Base-by-base conservation (phyloP, 768 basidiomycete species). In the Leucocoprinus sp. region DNA sequence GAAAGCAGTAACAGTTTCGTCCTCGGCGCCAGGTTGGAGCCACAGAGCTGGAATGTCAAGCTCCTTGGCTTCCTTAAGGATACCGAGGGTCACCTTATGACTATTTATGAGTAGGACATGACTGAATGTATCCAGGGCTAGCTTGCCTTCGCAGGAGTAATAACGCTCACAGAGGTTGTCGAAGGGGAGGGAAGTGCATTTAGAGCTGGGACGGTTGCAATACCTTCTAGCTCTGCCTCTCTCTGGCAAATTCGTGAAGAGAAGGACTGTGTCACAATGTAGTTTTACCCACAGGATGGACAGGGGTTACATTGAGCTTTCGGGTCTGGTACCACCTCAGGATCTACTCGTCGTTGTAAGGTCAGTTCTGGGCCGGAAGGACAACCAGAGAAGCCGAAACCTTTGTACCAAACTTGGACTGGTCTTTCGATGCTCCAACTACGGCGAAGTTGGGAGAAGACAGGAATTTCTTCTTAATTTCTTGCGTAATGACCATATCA, bases 1-100 rank as follows among this genome's bases (percentile, higher is more conserved):
- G 54, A 75, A 93, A 12, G 68, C 55, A 12, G 69, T 62, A 37
- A 92, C 87, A 2, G 64, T 62, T 12, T 67, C 71, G 54, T 89
- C 82, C 52, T 84, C 80, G 5, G 90, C 87, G 17, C 90, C 90
- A 5, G 92, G 92, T 60, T 95, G 92, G 23, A 93, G 74, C 92
- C 92, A 95, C 35, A 92, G 69, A 2, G 80, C 72, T 4, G 81
- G 83, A n/a, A 88, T 61, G n/a, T 63, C 61, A n/a, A 78, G 73
- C n/a, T 71, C 70, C 59, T 81, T 80, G 6, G 82, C 84, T 48
- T 79, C 70, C 58, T 82, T 66, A 54, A 91, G 63, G 43, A 89
- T 52, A 18, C 65, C 67, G 37, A 89, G 72, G 8, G 88, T 91
- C 33, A 91, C 65, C 85, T 90, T n/a, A n/a, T n/a, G 52, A 17